Percentiles rank a stretch among this genome's conserved stretches.
phyloP scores from a whole-genome alignment of 345 rosid species.

The Syzygium aqueum region DNA sequence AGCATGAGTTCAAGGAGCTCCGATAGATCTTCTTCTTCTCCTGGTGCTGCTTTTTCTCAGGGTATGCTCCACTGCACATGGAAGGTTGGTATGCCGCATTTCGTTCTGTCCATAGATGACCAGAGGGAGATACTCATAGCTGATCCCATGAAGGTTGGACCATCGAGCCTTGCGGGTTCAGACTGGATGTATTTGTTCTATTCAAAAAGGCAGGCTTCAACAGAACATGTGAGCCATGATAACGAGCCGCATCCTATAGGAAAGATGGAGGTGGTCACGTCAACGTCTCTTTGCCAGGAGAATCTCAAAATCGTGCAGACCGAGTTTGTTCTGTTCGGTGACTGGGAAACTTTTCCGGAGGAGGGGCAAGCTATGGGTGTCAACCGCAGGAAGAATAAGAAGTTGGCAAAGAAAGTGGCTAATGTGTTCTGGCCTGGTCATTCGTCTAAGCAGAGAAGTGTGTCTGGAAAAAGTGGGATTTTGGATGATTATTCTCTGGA shows the following conservation, averaged over 20 bases:
- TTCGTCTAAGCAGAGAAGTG: slow-evolving; percentile 40
- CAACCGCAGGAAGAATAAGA: slow-evolving; percentile 35
- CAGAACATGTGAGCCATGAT: slow-evolving; percentile 21
- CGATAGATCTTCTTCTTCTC: slow-evolving; percentile 26
- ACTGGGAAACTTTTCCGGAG: slow-evolving; percentile 22
- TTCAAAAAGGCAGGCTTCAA: slow-evolving; percentile 27
- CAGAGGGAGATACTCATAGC: slow-evolving; percentile 59
- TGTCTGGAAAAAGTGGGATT: neutral
- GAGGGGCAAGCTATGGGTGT: slow-evolving; percentile 22
- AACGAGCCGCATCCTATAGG: slow-evolving; percentile 49
- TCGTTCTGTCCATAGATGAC: slow-evolving; percentile 71
- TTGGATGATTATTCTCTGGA: slow-evolving; percentile 29
- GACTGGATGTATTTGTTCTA: slow-evolving; percentile 54
- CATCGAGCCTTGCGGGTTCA: slow-evolving; percentile 15
- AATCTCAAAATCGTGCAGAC: slow-evolving; percentile 52
- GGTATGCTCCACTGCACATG: slow-evolving; percentile 77
- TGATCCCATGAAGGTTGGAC: slow-evolving; percentile 29
- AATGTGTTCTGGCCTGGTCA: slow-evolving; percentile 42
- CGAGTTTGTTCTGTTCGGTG: slow-evolving; percentile 61
- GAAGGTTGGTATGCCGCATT: slow-evolving; percentile 60
- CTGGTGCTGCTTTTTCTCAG: slow-evolving; percentile 36
- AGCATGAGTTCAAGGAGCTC: slow-evolving; percentile 50
- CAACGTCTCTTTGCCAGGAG: slow-evolving; percentile 31
- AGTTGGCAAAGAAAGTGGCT: slow-evolving; percentile 62
- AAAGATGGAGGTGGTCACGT: slow-evolving; percentile 56